Percentiles rank a stretch among this genome's conserved stretches.
Conservation (phyloP, 176 grass and related monocot species). For the Thalia dealbata region DNA sequence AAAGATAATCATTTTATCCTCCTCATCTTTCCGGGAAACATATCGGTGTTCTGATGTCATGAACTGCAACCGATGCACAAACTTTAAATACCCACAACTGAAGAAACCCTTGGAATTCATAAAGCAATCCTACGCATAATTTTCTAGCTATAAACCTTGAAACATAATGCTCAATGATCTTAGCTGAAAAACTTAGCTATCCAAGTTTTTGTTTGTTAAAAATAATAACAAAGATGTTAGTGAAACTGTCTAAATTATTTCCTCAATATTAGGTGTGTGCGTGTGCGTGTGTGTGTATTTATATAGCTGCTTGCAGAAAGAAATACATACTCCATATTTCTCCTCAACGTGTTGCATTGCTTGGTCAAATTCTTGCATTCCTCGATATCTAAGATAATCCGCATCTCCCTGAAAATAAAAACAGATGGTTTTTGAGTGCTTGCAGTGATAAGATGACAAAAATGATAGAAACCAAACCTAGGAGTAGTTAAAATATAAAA, state of each 20-base stretch:
- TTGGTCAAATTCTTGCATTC: slow-evolving; percentile 76
- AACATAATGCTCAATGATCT: no score
- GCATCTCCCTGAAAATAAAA: slow-evolving; percentile 55
- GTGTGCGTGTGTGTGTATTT: no score
- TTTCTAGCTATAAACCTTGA: no score
- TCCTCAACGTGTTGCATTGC: slow-evolving; percentile 89
- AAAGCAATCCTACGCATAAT: no score
- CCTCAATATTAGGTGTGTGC: no score
- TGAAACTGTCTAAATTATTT: not conserved
- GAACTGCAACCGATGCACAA: slow-evolving; percentile 68
- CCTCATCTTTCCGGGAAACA: slow-evolving; percentile 84
- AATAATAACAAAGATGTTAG: no score
- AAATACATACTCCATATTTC: slow-evolving; percentile 57
- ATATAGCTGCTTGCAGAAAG: slow-evolving; percentile 5
- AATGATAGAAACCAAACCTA: not conserved
- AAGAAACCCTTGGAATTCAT: not conserved
- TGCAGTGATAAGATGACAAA: slow-evolving; percentile 11
- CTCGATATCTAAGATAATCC: slow-evolving; percentile 62
- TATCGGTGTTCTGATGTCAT: slow-evolving; percentile 93
- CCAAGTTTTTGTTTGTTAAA: no score
- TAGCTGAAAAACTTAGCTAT: no score
- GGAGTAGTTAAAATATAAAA: no score
- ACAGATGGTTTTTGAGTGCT: slow-evolving; percentile 3
- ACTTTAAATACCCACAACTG: no score
- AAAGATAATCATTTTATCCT: slow-evolving; percentile 72